Conservation (phyloP, 2,329 filamentous ascomycete genomes). For the Botrytis paeoniae region DNA sequence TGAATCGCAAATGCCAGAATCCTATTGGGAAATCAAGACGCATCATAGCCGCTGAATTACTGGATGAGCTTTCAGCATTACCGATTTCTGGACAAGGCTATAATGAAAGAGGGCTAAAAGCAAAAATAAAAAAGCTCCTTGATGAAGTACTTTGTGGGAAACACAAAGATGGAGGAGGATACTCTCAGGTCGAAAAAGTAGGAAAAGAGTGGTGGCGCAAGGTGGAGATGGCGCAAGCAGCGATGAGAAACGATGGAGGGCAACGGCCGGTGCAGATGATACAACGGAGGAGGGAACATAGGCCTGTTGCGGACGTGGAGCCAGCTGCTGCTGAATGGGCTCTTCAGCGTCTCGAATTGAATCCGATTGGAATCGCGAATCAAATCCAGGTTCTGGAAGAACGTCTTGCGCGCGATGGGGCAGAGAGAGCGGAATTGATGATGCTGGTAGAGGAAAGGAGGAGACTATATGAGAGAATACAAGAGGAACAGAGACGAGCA, state of each 20-base stretch:
- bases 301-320: neutral
- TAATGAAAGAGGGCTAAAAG: neutral
- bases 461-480: neutral
- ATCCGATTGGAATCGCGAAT: neutral
- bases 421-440: neutral
- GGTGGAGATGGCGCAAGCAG: neutral
- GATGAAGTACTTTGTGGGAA: neutral
- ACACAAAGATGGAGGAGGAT: neutral
- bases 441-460: neutral
- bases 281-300: neutral
- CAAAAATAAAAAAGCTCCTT: neutral
- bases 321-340: neutral
- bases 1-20: neutral
- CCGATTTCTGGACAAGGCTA: neutral
- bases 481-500: neutral
- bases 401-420: neutral
- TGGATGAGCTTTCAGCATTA: neutral
- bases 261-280: neutral
- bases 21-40: neutral
- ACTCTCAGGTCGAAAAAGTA: neutral
- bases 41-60: neutral
- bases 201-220: neutral
- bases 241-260: too few species aligned
- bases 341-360: neutral
- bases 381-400: neutral